A percentile compares a stretch with the other conserved stretches of the same genome.
Evolutionary conservation across 441 rosid genomes (phyloP).

Genomic region (Populus hybrid): DNA sequence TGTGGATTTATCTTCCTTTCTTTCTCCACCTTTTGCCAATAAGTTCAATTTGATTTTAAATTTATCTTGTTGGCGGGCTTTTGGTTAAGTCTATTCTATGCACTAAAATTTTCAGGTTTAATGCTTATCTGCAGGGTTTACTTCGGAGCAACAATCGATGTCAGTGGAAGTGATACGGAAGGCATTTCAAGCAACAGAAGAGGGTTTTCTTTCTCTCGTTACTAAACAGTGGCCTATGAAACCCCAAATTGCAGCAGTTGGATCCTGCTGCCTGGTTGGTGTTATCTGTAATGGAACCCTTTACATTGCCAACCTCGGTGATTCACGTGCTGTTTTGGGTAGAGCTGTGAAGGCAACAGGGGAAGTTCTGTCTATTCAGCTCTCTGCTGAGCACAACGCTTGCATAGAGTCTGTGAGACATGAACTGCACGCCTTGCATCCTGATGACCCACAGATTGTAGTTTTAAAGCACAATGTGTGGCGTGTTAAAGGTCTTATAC

Average conservation of each 20-base stretch:
- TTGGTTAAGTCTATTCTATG: not conserved
- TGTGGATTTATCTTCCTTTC: not conserved
- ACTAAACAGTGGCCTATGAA: slow-evolving; percentile 66
- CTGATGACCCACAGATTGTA: slow-evolving; percentile 83
- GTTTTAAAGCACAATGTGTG: slow-evolving; percentile 88
- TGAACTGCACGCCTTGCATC: slow-evolving; percentile 75
- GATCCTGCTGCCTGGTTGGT: slow-evolving; percentile 92
- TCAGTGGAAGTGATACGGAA: slow-evolving; percentile 72
- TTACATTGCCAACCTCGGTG: slow-evolving; percentile 85
- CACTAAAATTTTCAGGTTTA: slow-evolving; percentile 8
- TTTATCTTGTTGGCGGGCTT: not conserved
- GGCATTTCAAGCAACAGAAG: slow-evolving; percentile 94
- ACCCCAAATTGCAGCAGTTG: slow-evolving; percentile 94
- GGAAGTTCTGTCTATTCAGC: slow-evolving; percentile 74
- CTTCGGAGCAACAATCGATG: slow-evolving; percentile 76
- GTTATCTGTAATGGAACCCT: slow-evolving; percentile 76
- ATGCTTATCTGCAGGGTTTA: slow-evolving; percentile 55
- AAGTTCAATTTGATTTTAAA: not conserved
- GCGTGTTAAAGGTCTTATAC: slow-evolving; percentile 96
- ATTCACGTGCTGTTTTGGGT: slow-evolving; percentile 94
- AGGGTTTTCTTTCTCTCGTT: slow-evolving; percentile 78
- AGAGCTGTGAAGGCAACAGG: slow-evolving; percentile 78
- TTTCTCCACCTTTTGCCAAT: not conserved
- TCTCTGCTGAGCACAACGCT: slow-evolving; percentile 87
- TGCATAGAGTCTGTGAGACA: slow-evolving; percentile 79